These are phyloP conservation scores for Climacium dendroides DNA, from an alignment of 225 moss, liverwort and hornwort species.

Conservation along the genomic window DNA sequence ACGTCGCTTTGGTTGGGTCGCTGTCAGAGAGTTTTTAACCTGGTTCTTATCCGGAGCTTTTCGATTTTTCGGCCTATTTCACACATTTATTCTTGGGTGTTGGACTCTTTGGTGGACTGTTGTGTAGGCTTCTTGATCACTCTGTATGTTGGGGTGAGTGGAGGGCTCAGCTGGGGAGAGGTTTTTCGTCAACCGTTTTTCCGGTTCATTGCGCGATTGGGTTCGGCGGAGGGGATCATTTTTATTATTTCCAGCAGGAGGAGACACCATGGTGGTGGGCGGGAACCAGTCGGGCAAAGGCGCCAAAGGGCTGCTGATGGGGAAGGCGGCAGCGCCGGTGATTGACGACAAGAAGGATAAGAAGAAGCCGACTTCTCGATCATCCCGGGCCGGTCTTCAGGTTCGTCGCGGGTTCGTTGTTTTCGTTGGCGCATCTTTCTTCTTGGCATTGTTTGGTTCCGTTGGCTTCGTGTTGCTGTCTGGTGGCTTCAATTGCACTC, in stretches of 20 bases:
- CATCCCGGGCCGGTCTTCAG: constrained; percentile 72
- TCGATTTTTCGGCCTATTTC: neutral
- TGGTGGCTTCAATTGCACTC: neutral
- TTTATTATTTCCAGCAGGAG: neutral
- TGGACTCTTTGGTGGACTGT: neutral
- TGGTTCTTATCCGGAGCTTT: neutral
- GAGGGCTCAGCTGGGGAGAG: neutral
- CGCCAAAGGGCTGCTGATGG: constrained; percentile 48
- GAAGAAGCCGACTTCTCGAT: constrained; percentile 92
- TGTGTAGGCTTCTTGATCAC: neutral
- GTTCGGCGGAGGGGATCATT: neutral
- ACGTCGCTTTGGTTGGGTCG: neutral
- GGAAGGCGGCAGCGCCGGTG: constrained; percentile 18
- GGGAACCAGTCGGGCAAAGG: constrained; percentile 50
- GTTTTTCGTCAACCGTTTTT: neutral
- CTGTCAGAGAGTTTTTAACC: neutral
- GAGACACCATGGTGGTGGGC: constrained; percentile 36
- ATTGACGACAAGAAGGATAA: constrained; percentile 89
- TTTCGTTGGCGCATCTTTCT: neutral
- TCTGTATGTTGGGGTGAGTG: neutral
- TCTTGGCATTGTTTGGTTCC: constrained; percentile 1
- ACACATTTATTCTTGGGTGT: neutral
- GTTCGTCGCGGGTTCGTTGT: neutral
- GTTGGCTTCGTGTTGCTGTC: neutral
- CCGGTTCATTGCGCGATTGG: neutral